Evolutionary conservation across 306 rosid genomes (phyloP).

Genomic region (Vigna unguiculata): DNA sequence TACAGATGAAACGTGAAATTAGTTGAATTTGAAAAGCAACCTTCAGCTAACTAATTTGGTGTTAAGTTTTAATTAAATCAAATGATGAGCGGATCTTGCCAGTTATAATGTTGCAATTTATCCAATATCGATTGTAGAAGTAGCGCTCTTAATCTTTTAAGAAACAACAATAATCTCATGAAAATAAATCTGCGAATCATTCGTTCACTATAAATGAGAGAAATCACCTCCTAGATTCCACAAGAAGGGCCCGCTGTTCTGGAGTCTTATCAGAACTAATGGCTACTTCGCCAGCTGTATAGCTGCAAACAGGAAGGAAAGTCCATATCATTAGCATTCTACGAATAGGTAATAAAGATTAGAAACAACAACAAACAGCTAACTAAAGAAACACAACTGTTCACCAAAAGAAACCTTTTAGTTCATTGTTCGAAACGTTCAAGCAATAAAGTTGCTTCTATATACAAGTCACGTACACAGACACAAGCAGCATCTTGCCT

Average conservation of each 20-base stretch:
- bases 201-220: conserved; percentile 18
- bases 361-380: conserved; percentile 2
- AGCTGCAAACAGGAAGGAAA: conserved; percentile 56
- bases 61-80: conserved; percentile 25
- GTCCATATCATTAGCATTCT: conserved; percentile 34
- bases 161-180: not conserved
- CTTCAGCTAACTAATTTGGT: not conserved
- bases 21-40: conserved; percentile 8
- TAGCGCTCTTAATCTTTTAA: not conserved
- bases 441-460: conserved; percentile 24
- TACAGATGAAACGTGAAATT: not conserved
- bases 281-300: conserved; percentile 70
- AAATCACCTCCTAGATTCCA: conserved; percentile 83
- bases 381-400: not conserved
- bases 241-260: conserved; percentile 86
- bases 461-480: conserved; percentile 11
- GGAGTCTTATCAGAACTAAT: conserved; percentile 58
- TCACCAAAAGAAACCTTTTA: not conserved
- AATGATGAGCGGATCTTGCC: not conserved
- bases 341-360: conserved; percentile 16
- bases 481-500: conserved; percentile 1
- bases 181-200: conserved; percentile 24
- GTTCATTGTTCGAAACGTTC: not conserved
- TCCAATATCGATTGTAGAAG: not conserved
- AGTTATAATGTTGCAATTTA: not conserved